Evolutionary conservation across 2,329 filamentous ascomycete genomes (phyloP).

Genomic region (Fusarium xyrophilum): DNA sequence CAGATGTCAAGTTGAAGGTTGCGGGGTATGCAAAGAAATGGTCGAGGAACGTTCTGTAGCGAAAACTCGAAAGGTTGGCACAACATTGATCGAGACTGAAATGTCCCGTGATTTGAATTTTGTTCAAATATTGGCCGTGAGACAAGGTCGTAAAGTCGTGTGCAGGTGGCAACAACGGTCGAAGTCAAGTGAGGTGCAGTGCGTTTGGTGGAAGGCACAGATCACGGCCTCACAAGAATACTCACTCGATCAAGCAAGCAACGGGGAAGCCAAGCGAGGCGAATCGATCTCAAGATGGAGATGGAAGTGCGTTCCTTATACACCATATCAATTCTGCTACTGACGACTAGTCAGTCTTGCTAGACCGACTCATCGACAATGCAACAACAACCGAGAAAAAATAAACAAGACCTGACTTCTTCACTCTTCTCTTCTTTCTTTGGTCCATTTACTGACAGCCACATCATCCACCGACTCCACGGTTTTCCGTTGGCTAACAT

Average conservation of each 20-base stretch:
- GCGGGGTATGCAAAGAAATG: conserved; percentile 26
- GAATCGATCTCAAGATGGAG: not conserved
- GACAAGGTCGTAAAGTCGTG: conserved; percentile 8
- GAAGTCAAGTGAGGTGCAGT: conserved; percentile 15
- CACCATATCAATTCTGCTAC: conserved; percentile 16
- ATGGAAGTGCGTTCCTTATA: conserved; percentile 31
- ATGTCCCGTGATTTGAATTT: conserved; percentile 1
- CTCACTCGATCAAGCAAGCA: not conserved
- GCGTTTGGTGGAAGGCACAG: not conserved
- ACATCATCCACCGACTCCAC: conserved; percentile 39
- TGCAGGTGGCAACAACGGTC: conserved; percentile 5
- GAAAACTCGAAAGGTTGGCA: conserved; percentile 20
- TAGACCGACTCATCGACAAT: conserved; percentile 27
- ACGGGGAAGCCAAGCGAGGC: conserved; percentile 5
- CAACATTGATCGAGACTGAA: conserved; percentile 18
- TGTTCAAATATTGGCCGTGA: conserved; percentile 6
- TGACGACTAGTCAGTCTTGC: not conserved
- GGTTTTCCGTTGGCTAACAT: conserved; percentile 32
- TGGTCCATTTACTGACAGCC: conserved; percentile 41
- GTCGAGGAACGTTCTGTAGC: conserved; percentile 26
- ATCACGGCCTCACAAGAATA: not conserved
- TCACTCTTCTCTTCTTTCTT: conserved; percentile 10
- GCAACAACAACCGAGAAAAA: conserved; percentile 13
- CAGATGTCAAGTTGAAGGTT: conserved; percentile 17
- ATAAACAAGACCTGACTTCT: conserved; percentile 20